phyloP scores from a whole-genome alignment of 176 grass and related monocot species.

The Oryza nivara region DNA sequence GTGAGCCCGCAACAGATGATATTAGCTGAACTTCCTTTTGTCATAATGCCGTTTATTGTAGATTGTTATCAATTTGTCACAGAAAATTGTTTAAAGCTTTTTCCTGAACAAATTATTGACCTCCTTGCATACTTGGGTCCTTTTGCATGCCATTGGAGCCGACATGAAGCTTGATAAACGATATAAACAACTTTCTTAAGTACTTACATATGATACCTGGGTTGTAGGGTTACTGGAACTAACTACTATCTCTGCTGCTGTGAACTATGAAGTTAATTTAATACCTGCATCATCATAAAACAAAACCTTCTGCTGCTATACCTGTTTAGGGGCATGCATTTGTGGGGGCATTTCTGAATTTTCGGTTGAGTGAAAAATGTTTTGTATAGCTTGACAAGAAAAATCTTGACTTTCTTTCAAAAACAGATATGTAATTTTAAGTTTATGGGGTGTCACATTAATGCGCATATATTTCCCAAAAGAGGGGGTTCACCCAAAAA shows the following conservation, averaged over 20 bases:
- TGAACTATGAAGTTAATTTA: not conserved
- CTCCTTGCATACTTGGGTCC: not conserved
- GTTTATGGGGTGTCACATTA: not conserved
- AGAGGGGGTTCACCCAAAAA: not conserved
- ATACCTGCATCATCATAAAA: not conserved
- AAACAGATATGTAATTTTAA: not conserved
- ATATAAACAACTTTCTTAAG: slow-evolving; percentile 4
- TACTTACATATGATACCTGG: not conserved
- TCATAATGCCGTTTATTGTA: not conserved
- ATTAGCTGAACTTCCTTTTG: no score
- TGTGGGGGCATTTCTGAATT: not conserved
- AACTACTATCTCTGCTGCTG: not conserved
- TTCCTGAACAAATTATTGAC: slow-evolving; percentile 7
- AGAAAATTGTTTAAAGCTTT: not conserved
- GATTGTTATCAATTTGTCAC: not conserved
- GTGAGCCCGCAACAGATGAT: no score
- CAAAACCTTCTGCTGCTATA: not conserved
- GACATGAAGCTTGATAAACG: slow-evolving; percentile 1
- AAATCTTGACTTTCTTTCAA: not conserved
- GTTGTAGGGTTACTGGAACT: not conserved
- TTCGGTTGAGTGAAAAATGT: not conserved
- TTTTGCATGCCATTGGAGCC: not conserved
- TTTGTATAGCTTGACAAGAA: not conserved
- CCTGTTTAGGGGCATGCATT: not conserved
- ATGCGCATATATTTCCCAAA: not conserved